Evolutionary conservation across 345 rosid genomes (phyloP), one percentile per base, ranked within the genome.

Genomic region (Aegle marmelos): DNA sequence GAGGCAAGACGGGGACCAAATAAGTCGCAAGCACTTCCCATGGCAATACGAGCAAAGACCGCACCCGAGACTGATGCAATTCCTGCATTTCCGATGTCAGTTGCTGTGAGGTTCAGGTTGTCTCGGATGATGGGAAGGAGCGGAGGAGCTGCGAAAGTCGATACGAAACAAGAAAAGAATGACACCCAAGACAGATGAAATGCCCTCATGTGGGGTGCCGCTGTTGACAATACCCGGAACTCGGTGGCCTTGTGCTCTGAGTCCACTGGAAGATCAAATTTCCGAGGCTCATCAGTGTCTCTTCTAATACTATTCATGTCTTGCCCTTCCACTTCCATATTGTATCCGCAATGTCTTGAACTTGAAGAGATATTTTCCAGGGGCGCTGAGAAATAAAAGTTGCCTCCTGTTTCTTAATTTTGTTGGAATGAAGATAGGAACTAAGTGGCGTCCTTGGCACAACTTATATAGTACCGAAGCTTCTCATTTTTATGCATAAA

Each of bases 1-100:
- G 98, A 92, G 53, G 98, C 98, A 0, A 94, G 88, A 68, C 98
- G 97, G 0, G 98, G 98, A 8, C 98, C 97, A 68, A 92, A 85
- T 1, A 94, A 82, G 78, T 94, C 98, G 56, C 97, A 94, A 19
- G 92, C 91, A 2, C 88, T 86, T 13, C 98, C 98, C 96, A 94
- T 90, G 72, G 90, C 88, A 41, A 94, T 39, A 65, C 97, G 86
- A 21, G 97, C 97, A 69, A 92, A 91, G 57, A 94, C 97, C 0
- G 98, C 90, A 17, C 98, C 98, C 0, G 97, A 90, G 11, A 92
- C 98, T 2, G 97, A 94, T 37, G 98, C 97, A 54, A 94, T 90
- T 8, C 98, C 92, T 1, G 98, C 98, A 80, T 94, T 91, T 30
- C 98, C 98, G 7, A 91, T 90, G 81, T 94, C 97, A 0, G 92